Evolutionary conservation across 176 grass and related monocot genomes (phyloP).

Genomic region (Musa beccarii): DNA sequence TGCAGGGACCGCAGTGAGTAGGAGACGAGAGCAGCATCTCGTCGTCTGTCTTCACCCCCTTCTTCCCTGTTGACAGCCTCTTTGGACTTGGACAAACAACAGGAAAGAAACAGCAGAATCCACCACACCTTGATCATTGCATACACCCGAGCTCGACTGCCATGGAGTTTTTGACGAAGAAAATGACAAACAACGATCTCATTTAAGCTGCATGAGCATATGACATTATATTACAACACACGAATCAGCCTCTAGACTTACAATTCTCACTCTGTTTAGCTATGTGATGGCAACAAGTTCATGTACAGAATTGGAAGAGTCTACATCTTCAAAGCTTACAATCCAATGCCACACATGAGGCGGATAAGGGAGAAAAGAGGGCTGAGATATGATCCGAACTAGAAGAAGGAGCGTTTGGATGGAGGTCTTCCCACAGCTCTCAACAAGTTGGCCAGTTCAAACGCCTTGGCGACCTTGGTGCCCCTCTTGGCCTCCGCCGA

Average conservation of each 20-base stretch:
- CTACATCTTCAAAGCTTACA: not conserved
- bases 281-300: not conserved
- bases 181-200: not conserved
- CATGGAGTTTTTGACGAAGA: too few relatives aligned
- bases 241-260: too few relatives aligned
- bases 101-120: not conserved
- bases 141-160: too few relatives aligned
- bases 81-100: not conserved
- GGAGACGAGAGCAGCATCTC: too few relatives aligned
- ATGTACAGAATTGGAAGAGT: not conserved
- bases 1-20: not conserved
- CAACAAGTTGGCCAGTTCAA: constrained; percentile 84
- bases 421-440: constrained; percentile 79
- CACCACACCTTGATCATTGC: too few relatives aligned
- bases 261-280: not conserved
- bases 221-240: not conserved
- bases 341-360: too few relatives aligned
- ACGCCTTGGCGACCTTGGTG: constrained; percentile 70
- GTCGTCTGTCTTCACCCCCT: too few relatives aligned
- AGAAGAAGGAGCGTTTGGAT: constrained; percentile 83
- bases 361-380: not conserved
- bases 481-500: constrained; percentile 85
- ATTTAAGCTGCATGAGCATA: not conserved
- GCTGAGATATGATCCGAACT: not conserved
- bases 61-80: too few relatives aligned